Evolutionary conservation across 768 basidiomycete species (phyloP).

Genomic region (Obba rivulosa): DNA sequence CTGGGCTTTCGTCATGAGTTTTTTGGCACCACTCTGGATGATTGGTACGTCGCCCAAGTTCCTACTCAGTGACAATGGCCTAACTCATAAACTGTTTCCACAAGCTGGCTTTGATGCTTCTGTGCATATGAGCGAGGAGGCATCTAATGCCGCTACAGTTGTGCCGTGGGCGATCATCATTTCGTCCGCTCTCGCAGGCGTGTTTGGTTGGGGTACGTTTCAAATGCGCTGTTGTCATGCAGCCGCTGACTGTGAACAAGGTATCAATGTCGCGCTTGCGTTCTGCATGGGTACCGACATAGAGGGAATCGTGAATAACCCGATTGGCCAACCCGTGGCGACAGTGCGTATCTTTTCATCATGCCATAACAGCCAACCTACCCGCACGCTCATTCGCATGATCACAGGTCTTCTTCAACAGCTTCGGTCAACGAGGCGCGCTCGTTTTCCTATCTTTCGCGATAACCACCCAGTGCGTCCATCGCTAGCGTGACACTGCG

Average conservation of each 20-base stretch:
- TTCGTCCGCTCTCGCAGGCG: slow-evolving; percentile 41
- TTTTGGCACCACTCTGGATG: slow-evolving; percentile 46
- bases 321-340: slow-evolving; percentile 52
- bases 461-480: slow-evolving; percentile 22
- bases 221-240: not conserved
- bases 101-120: slow-evolving; percentile 36
- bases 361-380: not conserved
- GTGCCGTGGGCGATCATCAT: slow-evolving; percentile 57
- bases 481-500: not conserved
- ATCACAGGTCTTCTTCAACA: slow-evolving; percentile 21
- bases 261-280: slow-evolving; percentile 55
- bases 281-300: slow-evolving; percentile 57
- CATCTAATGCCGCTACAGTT: slow-evolving; percentile 51
- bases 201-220: slow-evolving; percentile 48
- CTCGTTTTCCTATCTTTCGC: slow-evolving; percentile 32
- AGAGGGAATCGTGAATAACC: slow-evolving; percentile 33
- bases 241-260: slow-evolving; percentile 19
- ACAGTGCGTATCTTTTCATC: slow-evolving; percentile 25
- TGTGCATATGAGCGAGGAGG: slow-evolving; percentile 59
- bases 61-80: too few relatives aligned
- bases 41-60: slow-evolving; percentile 14
- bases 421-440: slow-evolving; percentile 30
- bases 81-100: too few relatives aligned
- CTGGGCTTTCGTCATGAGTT: slow-evolving; percentile 45
- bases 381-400: not conserved